These are phyloP conservation scores for Chaetomium tenue DNA, from an alignment of 495 filamentous ascomycete genomes.

Conservation along the genomic window DNA sequence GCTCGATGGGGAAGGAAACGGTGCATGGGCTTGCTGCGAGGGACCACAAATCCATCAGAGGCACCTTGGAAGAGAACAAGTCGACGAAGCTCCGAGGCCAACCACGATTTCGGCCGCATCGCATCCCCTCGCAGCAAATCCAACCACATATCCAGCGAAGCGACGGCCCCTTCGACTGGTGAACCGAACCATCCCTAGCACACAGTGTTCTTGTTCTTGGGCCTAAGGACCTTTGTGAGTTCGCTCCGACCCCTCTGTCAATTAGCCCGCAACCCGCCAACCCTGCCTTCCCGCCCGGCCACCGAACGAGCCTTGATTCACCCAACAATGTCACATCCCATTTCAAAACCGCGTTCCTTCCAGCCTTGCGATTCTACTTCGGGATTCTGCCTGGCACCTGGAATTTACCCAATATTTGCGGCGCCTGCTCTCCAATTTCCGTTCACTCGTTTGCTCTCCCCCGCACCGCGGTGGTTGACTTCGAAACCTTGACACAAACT, in stretches of 20 bases:
- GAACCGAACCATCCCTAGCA: neutral
- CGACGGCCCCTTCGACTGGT: neutral
- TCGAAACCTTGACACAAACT: neutral
- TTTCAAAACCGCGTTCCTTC: neutral
- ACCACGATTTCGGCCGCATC: constrained; percentile 22
- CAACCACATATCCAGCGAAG: constrained; percentile 6
- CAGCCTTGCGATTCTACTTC: neutral
- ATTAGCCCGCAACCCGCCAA: constrained; percentile 22
- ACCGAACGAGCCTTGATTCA: constrained; percentile 16
- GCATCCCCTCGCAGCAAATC: constrained; percentile 8
- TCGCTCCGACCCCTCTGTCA: constrained; percentile 18
- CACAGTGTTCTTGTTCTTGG: neutral
- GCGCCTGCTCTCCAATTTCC: neutral
- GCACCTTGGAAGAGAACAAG: constrained; percentile 23
- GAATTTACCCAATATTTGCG: neutral
- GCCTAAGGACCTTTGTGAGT: constrained; percentile 18
- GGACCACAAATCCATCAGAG: constrained; percentile 27
- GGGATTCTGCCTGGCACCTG: neutral
- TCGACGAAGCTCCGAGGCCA: constrained; percentile 20
- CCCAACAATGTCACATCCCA: constrained; percentile 11
- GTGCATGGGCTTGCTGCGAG: neutral
- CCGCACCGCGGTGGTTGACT: constrained; percentile 6
- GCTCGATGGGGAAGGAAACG: neutral
- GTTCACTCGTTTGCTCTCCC: neutral
- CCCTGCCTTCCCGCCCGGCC: constrained; percentile 13